Percentiles rank a stretch among this genome's conserved stretches.
Evolutionary conservation across 2,329 filamentous ascomycete species (phyloP).

Genomic region (Thermothelomyces thermophilus): DNA sequence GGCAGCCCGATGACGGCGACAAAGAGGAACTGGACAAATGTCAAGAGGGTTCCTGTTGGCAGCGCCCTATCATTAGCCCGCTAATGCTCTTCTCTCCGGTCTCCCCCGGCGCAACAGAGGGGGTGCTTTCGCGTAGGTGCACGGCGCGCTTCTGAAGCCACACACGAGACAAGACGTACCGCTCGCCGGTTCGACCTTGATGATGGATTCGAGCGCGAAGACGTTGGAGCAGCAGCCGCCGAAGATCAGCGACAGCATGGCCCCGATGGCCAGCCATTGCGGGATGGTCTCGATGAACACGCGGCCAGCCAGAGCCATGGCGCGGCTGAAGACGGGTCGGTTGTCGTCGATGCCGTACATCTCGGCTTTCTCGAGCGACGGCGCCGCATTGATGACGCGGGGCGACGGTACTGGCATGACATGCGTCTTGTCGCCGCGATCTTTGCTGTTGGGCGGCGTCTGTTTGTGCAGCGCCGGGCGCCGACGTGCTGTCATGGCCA

Average conservation of each 20-base stretch:
- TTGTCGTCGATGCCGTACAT: conserved; percentile 50
- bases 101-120: not conserved
- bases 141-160: not conserved
- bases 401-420: conserved; percentile 26
- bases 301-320: conserved; percentile 45
- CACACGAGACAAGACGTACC: conserved; percentile 44
- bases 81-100: not conserved
- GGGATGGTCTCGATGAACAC: conserved; percentile 54
- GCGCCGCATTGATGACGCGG: conserved; percentile 49
- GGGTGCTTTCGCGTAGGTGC: not conserved
- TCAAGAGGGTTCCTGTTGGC: conserved; percentile 66
- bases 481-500: conserved; percentile 26
- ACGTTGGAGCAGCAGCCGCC: conserved; percentile 67
- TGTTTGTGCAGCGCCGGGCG: conserved; percentile 27
- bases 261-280: conserved; percentile 55
- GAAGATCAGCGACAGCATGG: conserved; percentile 82
- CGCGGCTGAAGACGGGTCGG: conserved; percentile 42
- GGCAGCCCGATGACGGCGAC: conserved; percentile 73
- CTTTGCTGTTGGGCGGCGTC: conserved; percentile 22
- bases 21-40: conserved; percentile 82
- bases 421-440: conserved; percentile 23
- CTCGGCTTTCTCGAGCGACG: conserved; percentile 48
- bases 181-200: conserved; percentile 84
- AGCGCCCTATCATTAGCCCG: conserved; percentile 5
- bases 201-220: conserved; percentile 91